These are phyloP conservation scores for Cephaloascus albidus DNA, from an alignment of 805 yeast species.

Conservation along the genomic window DNA sequence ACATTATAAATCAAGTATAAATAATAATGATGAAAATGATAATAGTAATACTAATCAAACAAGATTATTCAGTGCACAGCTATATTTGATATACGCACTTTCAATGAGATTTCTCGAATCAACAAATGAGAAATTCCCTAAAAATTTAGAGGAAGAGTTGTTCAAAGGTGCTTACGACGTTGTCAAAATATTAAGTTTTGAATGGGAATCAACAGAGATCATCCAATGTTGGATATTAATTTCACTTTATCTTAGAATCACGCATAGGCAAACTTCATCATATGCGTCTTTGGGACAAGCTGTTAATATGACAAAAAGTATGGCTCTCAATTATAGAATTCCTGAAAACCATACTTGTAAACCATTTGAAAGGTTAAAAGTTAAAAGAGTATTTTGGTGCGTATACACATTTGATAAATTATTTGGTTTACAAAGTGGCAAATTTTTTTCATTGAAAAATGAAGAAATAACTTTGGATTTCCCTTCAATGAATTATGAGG, in stretches of 20 bases:
- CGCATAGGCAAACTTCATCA: conserved; percentile 28
- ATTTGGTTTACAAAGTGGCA: conserved; percentile 43
- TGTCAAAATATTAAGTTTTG: conserved; percentile 21
- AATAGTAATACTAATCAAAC: conserved; percentile 15
- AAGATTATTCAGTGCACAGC: conserved; percentile 24
- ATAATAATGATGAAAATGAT: conserved; percentile 11
- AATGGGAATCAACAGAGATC: conserved; percentile 33
- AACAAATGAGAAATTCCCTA: conserved; percentile 17
- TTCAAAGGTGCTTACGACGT: conserved; percentile 24
- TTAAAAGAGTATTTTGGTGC: conserved; percentile 44
- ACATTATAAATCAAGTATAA: conserved; percentile 7
- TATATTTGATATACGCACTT: conserved; percentile 20
- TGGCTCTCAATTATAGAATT: conserved; percentile 17
- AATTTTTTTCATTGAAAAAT: conserved; percentile 25
- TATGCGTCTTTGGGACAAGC: conserved; percentile 24
- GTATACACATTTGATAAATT: conserved; percentile 46
- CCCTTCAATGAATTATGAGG: conserved; percentile 18
- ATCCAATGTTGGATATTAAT: conserved; percentile 31
- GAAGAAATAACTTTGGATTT: conserved; percentile 23
- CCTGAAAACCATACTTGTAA: conserved; percentile 1
- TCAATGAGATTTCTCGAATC: conserved; percentile 27
- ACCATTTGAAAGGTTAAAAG: conserved; percentile 31
- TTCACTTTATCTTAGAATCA: conserved; percentile 21
- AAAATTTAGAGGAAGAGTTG: conserved; percentile 19
- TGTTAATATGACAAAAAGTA: conserved; percentile 22